Conservation (phyloP, 208 protist genomes). For the Leptomonas seymouri region DNA sequence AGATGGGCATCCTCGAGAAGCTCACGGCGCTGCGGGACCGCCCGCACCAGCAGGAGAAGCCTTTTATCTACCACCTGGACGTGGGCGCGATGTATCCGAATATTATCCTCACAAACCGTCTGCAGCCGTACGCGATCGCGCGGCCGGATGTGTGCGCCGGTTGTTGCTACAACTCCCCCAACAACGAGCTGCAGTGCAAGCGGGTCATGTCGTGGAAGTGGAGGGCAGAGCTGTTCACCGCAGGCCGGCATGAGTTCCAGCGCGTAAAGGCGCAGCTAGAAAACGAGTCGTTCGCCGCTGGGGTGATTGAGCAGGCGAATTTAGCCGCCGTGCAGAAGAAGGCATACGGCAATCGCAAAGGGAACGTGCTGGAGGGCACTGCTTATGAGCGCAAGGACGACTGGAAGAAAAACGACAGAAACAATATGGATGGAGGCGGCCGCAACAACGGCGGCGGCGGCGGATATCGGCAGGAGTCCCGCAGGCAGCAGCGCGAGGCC, state of each 20-base stretch:
- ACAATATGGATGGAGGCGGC: neutral
- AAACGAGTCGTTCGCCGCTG: constrained; percentile 92
- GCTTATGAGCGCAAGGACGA: constrained; percentile 77
- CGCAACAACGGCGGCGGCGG: constrained; percentile 22
- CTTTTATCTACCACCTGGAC: constrained; percentile 99
- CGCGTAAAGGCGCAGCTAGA: constrained; percentile 96
- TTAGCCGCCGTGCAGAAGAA: constrained; percentile 90
- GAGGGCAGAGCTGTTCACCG: constrained; percentile 98
- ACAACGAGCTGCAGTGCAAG: constrained; percentile 96
- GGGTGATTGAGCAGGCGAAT: constrained; percentile 84
- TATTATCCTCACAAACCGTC: constrained; percentile 99
- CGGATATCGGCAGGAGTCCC: constrained; percentile 77
- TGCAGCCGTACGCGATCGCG: constrained; percentile 98
- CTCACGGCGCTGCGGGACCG: constrained; percentile 89
- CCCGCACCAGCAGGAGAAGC: constrained; percentile 82
- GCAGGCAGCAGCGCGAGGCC: constrained; percentile 67
- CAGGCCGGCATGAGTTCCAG: constrained; percentile 94
- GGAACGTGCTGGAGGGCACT: constrained; percentile 91
- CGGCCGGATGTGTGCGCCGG: constrained; percentile 95
- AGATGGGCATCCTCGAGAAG: constrained; percentile 61
- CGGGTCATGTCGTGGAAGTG: constrained; percentile 99
- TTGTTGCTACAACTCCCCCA: constrained; percentile 97
- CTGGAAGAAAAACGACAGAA: constrained; percentile 45
- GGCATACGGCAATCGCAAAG: constrained; percentile 90
- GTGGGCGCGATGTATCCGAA: constrained; percentile 99